Conservation (phyloP, 2,329 filamentous ascomycete species). For the Cladosporium oxysporum region DNA sequence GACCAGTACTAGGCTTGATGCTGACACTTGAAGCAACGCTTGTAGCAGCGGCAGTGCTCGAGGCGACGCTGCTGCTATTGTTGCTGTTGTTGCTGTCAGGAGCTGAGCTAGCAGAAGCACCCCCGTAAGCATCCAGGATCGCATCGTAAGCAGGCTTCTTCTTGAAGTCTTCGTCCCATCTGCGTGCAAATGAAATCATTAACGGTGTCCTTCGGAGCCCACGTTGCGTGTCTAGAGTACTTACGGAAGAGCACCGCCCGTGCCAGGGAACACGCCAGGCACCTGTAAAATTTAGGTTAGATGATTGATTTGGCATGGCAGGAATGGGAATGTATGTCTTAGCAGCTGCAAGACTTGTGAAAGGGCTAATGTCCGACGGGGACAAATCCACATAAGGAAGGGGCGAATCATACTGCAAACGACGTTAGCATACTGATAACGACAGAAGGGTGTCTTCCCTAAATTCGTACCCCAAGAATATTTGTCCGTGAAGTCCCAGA, state of each 20-base stretch:
- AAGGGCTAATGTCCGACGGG: too few relatives aligned
- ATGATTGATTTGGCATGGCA: too few relatives aligned
- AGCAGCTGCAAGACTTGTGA: too few relatives aligned
- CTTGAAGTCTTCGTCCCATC: slow-evolving; percentile 29
- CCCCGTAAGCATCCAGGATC: slow-evolving; percentile 28
- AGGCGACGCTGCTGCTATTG: background rate
- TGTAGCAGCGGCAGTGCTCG: background rate
- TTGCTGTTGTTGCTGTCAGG: background rate
- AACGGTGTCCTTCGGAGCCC: slow-evolving; percentile 13
- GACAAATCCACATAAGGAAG: too few relatives aligned
- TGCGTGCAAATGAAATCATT: background rate
- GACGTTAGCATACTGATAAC: too few relatives aligned
- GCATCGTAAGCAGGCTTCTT: slow-evolving; percentile 42
- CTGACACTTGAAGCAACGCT: background rate
- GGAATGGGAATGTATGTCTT: too few relatives aligned
- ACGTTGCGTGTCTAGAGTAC: slow-evolving; percentile 18
- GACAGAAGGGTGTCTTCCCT: too few relatives aligned
- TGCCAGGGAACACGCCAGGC: slow-evolving; percentile 40
- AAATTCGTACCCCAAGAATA: slow-evolving; percentile 36
- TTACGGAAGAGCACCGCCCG: slow-evolving; percentile 39
- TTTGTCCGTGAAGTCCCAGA: slow-evolving; percentile 46
- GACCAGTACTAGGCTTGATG: background rate
- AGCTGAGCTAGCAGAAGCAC: background rate
- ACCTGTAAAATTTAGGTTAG: slow-evolving; percentile 24
- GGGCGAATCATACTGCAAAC: too few relatives aligned